These are phyloP conservation scores for Angomonas ambiguus DNA, from an alignment of 208 protist species.

Conservation along the genomic window DNA sequence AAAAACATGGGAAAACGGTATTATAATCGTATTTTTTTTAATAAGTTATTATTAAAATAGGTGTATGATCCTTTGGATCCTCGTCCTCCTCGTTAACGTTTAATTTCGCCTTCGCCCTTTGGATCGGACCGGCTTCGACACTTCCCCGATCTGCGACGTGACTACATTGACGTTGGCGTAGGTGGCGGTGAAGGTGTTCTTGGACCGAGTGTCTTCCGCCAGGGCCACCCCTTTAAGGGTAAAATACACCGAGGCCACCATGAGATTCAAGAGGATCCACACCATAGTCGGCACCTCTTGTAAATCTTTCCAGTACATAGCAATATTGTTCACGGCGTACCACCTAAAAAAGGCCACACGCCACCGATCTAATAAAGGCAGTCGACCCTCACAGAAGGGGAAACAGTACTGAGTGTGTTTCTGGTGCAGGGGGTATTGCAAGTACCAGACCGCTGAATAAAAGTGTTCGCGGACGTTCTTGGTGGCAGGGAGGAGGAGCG, in stretches of 20 bases:
- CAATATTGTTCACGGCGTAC: constrained; percentile 8
- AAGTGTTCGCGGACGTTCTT: not conserved
- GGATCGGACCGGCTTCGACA: not conserved
- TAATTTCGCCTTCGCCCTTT: not conserved
- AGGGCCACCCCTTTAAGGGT: not conserved
- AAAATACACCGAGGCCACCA: not conserved
- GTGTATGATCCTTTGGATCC: not conserved
- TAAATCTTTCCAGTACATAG: not conserved
- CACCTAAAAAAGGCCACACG: not conserved
- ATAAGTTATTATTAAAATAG: no score
- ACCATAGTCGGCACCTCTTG: not conserved
- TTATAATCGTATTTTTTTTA: no score
- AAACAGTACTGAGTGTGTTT: constrained; percentile 3
- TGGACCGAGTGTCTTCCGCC: not conserved
- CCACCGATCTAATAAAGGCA: not conserved
- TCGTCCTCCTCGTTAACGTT: not conserved
- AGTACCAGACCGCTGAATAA: not conserved
- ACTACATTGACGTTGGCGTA: not conserved
- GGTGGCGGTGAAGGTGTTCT: not conserved
- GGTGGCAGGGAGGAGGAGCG: not conserved
- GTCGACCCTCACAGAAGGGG: not conserved
- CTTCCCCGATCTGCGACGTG: not conserved
- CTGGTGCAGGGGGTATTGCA: not conserved
- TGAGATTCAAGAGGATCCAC: not conserved
- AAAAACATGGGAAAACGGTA: no score